Evolutionary conservation across 2,329 filamentous ascomycete species (phyloP).

Genomic region (Xylariaceae sp.): DNA sequence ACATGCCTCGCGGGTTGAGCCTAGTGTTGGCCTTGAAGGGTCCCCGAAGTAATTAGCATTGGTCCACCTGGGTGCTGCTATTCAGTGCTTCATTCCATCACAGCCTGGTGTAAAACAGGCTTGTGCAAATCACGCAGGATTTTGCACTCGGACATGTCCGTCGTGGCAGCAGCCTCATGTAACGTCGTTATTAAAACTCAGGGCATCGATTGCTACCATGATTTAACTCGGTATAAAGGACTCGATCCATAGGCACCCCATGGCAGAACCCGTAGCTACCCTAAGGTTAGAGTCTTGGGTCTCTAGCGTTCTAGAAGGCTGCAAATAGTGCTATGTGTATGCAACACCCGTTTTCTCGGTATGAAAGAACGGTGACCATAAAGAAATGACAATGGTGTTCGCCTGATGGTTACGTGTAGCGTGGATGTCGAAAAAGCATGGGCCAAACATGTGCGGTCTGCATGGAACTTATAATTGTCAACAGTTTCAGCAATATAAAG

Average conservation of each 20-base stretch:
- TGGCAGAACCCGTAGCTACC: neutral
- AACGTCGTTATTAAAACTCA: slow-evolving; percentile 13
- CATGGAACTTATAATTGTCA: slow-evolving; percentile 3
- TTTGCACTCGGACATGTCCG: slow-evolving; percentile 17
- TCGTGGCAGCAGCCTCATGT: slow-evolving; percentile 24
- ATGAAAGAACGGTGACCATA: neutral
- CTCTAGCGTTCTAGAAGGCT: slow-evolving; percentile 19
- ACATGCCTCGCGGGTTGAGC: neutral
- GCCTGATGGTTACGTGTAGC: neutral
- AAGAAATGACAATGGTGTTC: neutral
- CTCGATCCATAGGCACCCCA: slow-evolving; percentile 8
- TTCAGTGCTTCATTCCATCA: neutral
- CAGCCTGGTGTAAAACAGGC: neutral
- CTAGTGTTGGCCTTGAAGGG: slow-evolving; percentile 16
- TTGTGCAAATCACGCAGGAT: slow-evolving; percentile 3
- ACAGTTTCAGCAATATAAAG: too few species aligned
- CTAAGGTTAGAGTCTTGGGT: neutral
- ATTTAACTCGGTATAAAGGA: slow-evolving; percentile 4
- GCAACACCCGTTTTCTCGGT: neutral
- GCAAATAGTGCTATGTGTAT: slow-evolving; percentile 21
- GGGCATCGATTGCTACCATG: neutral
- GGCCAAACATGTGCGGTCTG: neutral
- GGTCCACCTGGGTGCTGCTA: neutral
- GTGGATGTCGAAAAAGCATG: neutral
- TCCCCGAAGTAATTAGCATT: neutral